Percentiles rank a stretch among this genome's conserved stretches.
These are phyloP conservation scores for Polyporus tsugae DNA, from an alignment of 1,284 basidiomycete genomes.

Conservation along the genomic window DNA sequence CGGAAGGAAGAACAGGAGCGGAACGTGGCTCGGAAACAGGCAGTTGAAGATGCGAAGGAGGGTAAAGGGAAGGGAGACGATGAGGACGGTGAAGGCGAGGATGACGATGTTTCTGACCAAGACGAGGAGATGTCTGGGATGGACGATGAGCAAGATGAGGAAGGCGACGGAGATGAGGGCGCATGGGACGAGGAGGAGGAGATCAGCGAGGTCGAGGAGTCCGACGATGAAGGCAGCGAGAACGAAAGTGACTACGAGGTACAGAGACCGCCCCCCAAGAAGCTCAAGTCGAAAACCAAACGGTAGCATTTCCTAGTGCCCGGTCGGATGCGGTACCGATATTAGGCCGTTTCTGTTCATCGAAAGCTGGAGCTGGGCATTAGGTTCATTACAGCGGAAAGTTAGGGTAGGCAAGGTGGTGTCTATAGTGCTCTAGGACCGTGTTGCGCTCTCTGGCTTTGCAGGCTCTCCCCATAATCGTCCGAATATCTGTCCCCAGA, in stretches of 20 bases:
- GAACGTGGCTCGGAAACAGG: slow-evolving; percentile 85
- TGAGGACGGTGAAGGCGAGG: slow-evolving; percentile 48
- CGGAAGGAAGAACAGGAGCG: slow-evolving; percentile 87
- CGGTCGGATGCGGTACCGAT: not conserved
- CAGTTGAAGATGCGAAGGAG: slow-evolving; percentile 46
- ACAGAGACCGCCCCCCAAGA: slow-evolving; percentile 48
- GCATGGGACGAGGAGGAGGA: slow-evolving; percentile 73
- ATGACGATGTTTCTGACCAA: slow-evolving; percentile 50
- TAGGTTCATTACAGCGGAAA: slow-evolving; percentile 11
- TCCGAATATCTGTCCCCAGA: slow-evolving; percentile 56
- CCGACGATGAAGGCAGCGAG: slow-evolving; percentile 42
- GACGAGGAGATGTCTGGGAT: slow-evolving; percentile 45
- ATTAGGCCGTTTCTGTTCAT: not conserved
- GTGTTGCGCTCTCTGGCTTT: slow-evolving; percentile 34
- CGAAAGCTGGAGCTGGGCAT: not conserved
- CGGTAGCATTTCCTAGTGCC: slow-evolving; percentile 39
- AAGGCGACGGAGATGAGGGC: slow-evolving; percentile 53
- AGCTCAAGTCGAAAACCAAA: slow-evolving; percentile 47
- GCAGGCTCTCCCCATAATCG: slow-evolving; percentile 34
- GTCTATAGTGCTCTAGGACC: slow-evolving; percentile 17
- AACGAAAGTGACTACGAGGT: slow-evolving; percentile 47
- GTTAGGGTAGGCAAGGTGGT: not conserved
- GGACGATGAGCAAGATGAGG: slow-evolving; percentile 50
- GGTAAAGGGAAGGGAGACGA: slow-evolving; percentile 50
- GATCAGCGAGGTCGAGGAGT: slow-evolving; percentile 60